Evolutionary conservation across 345 rosid genomes (phyloP).

Genomic region (Murraya koenigii): DNA sequence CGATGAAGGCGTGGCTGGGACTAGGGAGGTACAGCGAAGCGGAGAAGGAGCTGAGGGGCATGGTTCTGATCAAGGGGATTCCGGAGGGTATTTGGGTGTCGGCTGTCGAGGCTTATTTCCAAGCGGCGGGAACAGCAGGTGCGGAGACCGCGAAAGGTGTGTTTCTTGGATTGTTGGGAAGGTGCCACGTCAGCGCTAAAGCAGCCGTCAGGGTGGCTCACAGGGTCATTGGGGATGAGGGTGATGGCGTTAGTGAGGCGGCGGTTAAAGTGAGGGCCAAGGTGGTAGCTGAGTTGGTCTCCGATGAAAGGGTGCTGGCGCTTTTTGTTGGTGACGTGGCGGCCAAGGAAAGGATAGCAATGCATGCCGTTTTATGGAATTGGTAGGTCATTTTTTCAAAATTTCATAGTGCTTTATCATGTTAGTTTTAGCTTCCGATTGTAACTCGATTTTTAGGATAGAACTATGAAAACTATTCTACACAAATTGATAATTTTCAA

Average conservation of each 20-base stretch:
- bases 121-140: slow-evolving; percentile 87
- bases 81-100: slow-evolving; percentile 96
- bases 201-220: slow-evolving; percentile 79
- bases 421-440: background rate
- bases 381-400: slow-evolving; percentile 40
- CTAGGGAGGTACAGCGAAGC: slow-evolving; percentile 77
- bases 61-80: slow-evolving; percentile 77
- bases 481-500: background rate
- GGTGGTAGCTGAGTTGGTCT: slow-evolving; percentile 71
- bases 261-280: slow-evolving; percentile 58
- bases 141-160: slow-evolving; percentile 86
- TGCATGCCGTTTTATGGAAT: slow-evolving; percentile 92
- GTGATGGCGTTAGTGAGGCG: slow-evolving; percentile 46
- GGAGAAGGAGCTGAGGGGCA: slow-evolving; percentile 83
- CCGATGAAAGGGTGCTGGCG: slow-evolving; percentile 80
- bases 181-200: slow-evolving; percentile 83
- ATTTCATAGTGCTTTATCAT: too few species aligned
- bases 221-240: slow-evolving; percentile 56
- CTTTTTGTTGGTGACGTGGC: slow-evolving; percentile 57
- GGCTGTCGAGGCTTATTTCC: slow-evolving; percentile 86
- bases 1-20: slow-evolving; percentile 97
- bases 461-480: background rate
- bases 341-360: slow-evolving; percentile 64
- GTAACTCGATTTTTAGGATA: background rate
- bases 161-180: slow-evolving; percentile 73